phyloP scores from a whole-genome alignment of 306 rosid species.

The Inga oerstediana region DNA sequence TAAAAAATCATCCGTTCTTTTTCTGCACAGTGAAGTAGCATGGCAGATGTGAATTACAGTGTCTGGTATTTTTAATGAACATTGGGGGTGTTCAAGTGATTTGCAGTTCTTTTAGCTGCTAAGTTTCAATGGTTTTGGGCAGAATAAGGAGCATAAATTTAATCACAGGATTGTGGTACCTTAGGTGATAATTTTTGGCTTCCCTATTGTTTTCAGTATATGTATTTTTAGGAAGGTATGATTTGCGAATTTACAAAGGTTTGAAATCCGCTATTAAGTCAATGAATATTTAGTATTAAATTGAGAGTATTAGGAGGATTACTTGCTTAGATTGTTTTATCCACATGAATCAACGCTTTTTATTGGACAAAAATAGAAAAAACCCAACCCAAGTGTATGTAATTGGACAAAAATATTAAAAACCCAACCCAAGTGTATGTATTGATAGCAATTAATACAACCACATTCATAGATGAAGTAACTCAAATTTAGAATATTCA shows the following conservation, averaged over 20 bases:
- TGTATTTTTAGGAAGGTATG: not conserved
- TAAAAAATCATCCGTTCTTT: not conserved
- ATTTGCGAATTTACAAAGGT: not conserved
- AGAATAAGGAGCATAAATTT: not conserved
- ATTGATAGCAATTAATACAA: slow-evolving; percentile 2
- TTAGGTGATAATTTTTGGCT: not conserved
- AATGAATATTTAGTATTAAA: not conserved
- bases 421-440: not conserved
- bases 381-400: not conserved
- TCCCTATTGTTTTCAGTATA: not conserved
- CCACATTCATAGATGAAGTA: not conserved
- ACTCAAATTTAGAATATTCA: not conserved
- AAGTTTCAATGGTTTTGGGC: not conserved
- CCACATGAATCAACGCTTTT: not conserved
- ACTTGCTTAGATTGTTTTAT: not conserved
- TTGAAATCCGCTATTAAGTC: not conserved
- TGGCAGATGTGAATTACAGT: not conserved
- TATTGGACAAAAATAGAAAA: not conserved
- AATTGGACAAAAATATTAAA: not conserved
- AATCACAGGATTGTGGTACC: not conserved
- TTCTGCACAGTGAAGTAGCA: not conserved
- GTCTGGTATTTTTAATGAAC: not conserved
- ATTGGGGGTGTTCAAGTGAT: not conserved
- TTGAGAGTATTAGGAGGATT: not conserved
- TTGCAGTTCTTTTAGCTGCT: not conserved